These are phyloP conservation scores for Echium plantagineum DNA, from an alignment of 257 asterid genomes.

Conservation along the genomic window DNA sequence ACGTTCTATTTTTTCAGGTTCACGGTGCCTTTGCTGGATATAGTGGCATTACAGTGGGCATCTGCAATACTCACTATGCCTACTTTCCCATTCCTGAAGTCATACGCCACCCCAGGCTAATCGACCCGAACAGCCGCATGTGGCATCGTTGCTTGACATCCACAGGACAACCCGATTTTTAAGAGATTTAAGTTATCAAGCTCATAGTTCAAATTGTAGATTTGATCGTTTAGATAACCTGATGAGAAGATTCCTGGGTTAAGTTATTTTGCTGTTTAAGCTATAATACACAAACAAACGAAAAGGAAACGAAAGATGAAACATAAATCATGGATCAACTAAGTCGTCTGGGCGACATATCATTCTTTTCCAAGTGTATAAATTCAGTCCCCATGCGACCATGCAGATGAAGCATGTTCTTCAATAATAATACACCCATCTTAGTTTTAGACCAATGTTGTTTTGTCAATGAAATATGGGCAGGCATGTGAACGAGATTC, in stretches of 20 bases:
- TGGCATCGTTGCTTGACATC: constrained; percentile 99
- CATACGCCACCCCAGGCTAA: constrained; percentile 51
- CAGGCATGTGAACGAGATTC: no score
- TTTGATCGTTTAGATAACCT: constrained; percentile 9
- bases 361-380: no score
- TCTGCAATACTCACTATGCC: constrained; percentile 89
- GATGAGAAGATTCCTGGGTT: constrained; percentile 5
- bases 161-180: constrained; percentile 91
- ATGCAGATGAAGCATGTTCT: no score
- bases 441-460: no score
- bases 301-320: no score
- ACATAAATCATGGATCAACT: no score
- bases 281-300: no score
- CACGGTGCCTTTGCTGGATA: constrained; percentile 98
- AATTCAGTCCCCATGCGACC: no score
- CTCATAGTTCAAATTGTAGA: constrained; percentile 13
- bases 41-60: constrained; percentile 90
- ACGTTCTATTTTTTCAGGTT: constrained; percentile 40
- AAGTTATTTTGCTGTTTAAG: neutral
- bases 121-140: constrained; percentile 93
- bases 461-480: no score
- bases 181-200: constrained; percentile 13
- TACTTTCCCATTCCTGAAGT: constrained; percentile 91
- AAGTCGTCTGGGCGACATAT: neutral
- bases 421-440: no score